These are phyloP conservation scores for Maudiozyma saulgeensis DNA, from an alignment of 805 yeast genomes.

Conservation along the genomic window DNA sequence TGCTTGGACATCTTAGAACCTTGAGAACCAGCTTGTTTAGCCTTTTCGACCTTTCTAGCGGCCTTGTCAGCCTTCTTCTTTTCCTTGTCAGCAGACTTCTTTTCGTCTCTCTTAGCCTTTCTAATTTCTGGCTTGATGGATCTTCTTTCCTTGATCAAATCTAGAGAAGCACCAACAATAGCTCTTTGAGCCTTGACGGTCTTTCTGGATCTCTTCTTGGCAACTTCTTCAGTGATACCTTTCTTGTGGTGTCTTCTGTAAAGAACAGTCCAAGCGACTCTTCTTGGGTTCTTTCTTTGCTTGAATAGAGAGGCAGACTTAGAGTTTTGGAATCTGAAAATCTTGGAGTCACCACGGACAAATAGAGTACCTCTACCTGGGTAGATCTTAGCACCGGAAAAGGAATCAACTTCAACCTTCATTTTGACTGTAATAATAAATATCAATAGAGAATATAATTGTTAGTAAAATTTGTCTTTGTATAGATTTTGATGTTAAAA, in stretches of 20 bases:
- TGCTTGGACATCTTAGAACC: slow-evolving; percentile 82
- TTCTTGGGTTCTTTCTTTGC: slow-evolving; percentile 99
- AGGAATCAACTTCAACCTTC: slow-evolving; percentile 99
- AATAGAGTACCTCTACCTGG: slow-evolving; percentile 99
- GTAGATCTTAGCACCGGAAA: slow-evolving; percentile 99
- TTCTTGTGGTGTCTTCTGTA: slow-evolving; percentile 99
- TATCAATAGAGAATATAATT: neutral
- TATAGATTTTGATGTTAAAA: neutral
- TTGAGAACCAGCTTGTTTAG: slow-evolving; percentile 67
- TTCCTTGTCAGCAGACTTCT: slow-evolving; percentile 74
- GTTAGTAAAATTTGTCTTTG: neutral
- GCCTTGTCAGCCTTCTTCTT: slow-evolving; percentile 87
- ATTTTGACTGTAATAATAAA: slow-evolving; percentile 30
- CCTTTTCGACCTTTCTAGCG: slow-evolving; percentile 90
- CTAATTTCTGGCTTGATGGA: slow-evolving; percentile 91
- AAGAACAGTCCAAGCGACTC: slow-evolving; percentile 98
- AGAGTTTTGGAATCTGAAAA: slow-evolving; percentile 98
- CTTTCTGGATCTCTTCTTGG: slow-evolving; percentile 96
- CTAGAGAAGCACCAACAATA: slow-evolving; percentile 98
- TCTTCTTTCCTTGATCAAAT: slow-evolving; percentile 97
- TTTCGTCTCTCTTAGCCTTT: slow-evolving; percentile 93
- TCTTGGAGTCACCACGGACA: slow-evolving; percentile 99
- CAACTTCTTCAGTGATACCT: slow-evolving; percentile 97
- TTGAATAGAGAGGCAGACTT: slow-evolving; percentile 96
- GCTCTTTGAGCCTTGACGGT: slow-evolving; percentile 98